A percentile compares a stretch with the other conserved stretches of the same genome.
Conservation (phyloP, 2,329 filamentous ascomycete species). For the Pleoardoris graminearum region DNA sequence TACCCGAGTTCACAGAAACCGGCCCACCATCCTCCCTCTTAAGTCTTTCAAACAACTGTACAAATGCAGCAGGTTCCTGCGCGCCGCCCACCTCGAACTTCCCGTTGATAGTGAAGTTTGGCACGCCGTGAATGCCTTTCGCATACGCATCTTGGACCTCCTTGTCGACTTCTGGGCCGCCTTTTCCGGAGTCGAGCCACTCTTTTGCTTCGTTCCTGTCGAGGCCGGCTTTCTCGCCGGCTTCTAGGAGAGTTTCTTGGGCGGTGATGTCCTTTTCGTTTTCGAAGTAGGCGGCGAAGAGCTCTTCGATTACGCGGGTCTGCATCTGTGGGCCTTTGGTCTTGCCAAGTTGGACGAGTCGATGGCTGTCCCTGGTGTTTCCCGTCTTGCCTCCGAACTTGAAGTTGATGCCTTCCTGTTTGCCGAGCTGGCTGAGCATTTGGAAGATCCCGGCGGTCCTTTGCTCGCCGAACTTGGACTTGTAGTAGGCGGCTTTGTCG, state of each 20-base stretch:
- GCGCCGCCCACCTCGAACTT: slow-evolving; percentile 70
- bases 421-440: slow-evolving; percentile 62
- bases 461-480: slow-evolving; percentile 65
- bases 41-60: slow-evolving; percentile 66
- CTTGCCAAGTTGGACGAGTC: slow-evolving; percentile 68
- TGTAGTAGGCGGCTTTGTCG: slow-evolving; percentile 62
- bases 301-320: slow-evolving; percentile 45
- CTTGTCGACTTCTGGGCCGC: slow-evolving; percentile 51
- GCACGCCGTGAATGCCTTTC: slow-evolving; percentile 68
- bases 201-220: slow-evolving; percentile 48
- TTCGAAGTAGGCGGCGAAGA: slow-evolving; percentile 51
- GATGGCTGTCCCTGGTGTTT: slow-evolving; percentile 78
- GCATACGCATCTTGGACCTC: slow-evolving; percentile 50
- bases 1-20: slow-evolving; percentile 11
- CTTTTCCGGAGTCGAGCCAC: slow-evolving; percentile 51
- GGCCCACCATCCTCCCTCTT: slow-evolving; percentile 48
- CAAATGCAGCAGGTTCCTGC: slow-evolving; percentile 69
- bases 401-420: slow-evolving; percentile 72
- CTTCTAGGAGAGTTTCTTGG: slow-evolving; percentile 45
- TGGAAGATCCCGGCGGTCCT: slow-evolving; percentile 61
- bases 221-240: slow-evolving; percentile 50
- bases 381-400: slow-evolving; percentile 71
- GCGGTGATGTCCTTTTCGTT: slow-evolving; percentile 54
- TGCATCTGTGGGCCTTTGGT: slow-evolving; percentile 56
- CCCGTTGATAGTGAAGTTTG: slow-evolving; percentile 73